Evolutionary conservation across 2,329 filamentous ascomycete genomes (phyloP), one percentile per base, ranked within the genome.

Genomic region (Sodiomyces alkalinus): DNA sequence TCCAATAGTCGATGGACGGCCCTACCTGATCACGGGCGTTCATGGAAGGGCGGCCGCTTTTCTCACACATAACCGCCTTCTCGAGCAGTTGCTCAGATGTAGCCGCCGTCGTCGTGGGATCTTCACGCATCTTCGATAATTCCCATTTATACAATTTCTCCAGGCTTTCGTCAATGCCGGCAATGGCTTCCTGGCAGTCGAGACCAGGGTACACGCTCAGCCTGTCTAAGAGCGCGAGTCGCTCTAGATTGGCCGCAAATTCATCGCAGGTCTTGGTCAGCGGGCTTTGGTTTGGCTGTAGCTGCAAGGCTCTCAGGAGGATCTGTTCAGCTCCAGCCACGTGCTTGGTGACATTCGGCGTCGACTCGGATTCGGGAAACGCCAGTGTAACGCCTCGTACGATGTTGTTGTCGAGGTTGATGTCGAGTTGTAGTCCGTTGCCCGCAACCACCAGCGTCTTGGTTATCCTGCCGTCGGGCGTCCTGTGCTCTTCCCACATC

Each of bases 1-100:
- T 75, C 81, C 81, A 90, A 47, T 87, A 92, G 38, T 83, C 76
- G 21, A 90, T 42, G 27, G 68, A 71, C 31, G 87, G 53, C 1
- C 82, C 82, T 16, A 87, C 56, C 27, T 64, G 67, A 14, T 65
- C 64, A 28, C 71, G 61, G 10, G 65, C 64, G 49, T 90, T 79
- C 66, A 87, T 78, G 17, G 64, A 55, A 0, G 81, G 80, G 17
- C 62, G 62, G 2, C 81, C 81, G 45, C 79, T 77, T 37, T 65
- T 71, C 32, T 68, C 69, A 45, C 78, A 83, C 49, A 82, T 64
- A 26, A 71, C 74, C 28, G 64, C 53, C n/a, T 62, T 53, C 23
- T 62, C 59, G 8, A 74, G 48, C 21, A 51, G 57, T n/a, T 60
- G 52, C 17, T 66, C 61, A 2, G 57, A 48, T 39, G 59, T 63